These are phyloP conservation scores for Prunus mongolica DNA, from an alignment of 306 rosid species.

Conservation along the genomic window DNA sequence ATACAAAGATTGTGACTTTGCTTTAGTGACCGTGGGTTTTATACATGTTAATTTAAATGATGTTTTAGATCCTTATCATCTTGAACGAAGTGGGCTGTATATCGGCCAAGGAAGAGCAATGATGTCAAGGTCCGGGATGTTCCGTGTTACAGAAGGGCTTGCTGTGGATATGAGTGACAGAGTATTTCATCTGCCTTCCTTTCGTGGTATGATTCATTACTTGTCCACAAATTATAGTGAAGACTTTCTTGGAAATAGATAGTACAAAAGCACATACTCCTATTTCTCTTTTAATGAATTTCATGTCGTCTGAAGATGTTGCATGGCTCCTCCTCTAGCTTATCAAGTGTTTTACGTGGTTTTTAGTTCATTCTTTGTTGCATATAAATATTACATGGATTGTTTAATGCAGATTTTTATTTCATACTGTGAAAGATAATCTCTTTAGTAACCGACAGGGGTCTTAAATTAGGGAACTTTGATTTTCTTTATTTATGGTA, in stretches of 20 bases:
- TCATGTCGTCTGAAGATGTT: not conserved
- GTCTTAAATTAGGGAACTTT: not conserved
- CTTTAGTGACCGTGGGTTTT: not conserved
- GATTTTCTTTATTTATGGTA: not conserved
- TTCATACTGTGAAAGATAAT: not conserved
- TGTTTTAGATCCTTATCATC: conserved; percentile 64
- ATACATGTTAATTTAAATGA: conserved; percentile 20
- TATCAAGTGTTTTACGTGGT: not conserved
- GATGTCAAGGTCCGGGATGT: conserved; percentile 89
- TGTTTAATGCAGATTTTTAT: not conserved
- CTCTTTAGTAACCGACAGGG: not conserved
- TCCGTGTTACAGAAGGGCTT: conserved; percentile 68
- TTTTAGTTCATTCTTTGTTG: not conserved
- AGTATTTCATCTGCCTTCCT: conserved; percentile 79
- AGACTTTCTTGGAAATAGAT: not conserved
- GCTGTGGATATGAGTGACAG: conserved; percentile 79
- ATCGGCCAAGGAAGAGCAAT: conserved; percentile 82
- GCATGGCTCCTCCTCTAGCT: not conserved
- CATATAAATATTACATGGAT: not conserved
- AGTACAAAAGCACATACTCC: not conserved
- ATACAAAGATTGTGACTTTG: not conserved
- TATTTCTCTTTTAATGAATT: not conserved
- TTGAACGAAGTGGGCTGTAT: conserved; percentile 69
- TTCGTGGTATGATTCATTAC: conserved; percentile 58
- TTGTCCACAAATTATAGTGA: not conserved